Base-by-base conservation (phyloP, 2,329 filamentous ascomycete genomes). In the Cercospora sp. region DNA sequence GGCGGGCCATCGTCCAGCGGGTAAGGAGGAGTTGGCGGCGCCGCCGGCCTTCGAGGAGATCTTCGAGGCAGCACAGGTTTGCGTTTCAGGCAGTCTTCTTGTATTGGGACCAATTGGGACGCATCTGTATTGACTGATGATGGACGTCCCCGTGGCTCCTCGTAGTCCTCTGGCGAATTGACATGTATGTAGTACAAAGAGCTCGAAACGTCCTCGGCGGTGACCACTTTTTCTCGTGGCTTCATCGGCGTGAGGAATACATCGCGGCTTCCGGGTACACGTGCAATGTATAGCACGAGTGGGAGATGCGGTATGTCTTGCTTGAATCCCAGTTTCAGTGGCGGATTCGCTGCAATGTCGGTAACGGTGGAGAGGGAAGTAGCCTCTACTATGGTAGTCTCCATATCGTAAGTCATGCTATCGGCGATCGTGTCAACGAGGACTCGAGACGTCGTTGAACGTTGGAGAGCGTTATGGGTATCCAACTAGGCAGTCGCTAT, bases 131-230 rank as follows among this genome's bases (percentile, higher is more conserved):
- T 70, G 45, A 72, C 70, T 2, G 73, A 75, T 12, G 71, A 69
- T n/a, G 60, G 67, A 40, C 65, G 66, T 10, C 18, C 53, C 5
- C 63, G 58, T 5, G 82, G 78, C 34, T 81, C 77, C 32, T 81
- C 78, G 66, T 91, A 87, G 45, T 87, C 84, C 3, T 87, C 86
- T 1, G 86, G 84, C 13, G 66, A 67, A 68, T 92, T 87, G 45
- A 96, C 86, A 80, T 98, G 94, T 63, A 97, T 83, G 78, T 95
- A 98, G 81, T 98, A 99, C 5, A 99, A 85, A 13, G 91, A 97
- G 74, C 89, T 92, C 66, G 90, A 88, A 60, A 99, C 90, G 77
- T 97, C 94, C 77, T 94, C 90, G 55, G 88, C 89, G 0, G 93
- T 96, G 71, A 99, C 92, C 69, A 93, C 94, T 79, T 95, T 97